Conservation (phyloP, 805 yeast species). For the Saccharomycopsis sp. region DNA sequence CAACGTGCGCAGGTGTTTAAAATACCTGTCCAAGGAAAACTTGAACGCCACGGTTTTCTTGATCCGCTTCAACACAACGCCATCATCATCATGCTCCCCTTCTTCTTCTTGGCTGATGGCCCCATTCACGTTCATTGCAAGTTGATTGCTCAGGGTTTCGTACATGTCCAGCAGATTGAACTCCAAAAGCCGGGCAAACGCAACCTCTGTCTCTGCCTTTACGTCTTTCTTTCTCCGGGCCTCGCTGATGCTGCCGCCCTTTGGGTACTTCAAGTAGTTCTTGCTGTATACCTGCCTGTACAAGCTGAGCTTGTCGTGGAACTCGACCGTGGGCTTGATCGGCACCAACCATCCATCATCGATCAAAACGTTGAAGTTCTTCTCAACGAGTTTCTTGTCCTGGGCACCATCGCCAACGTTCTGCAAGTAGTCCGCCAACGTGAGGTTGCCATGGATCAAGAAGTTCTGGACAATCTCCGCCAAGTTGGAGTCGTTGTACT, state of each 20-base stretch:
- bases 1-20: conserved; percentile 54
- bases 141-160: conserved; percentile 27
- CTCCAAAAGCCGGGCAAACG: conserved; percentile 31
- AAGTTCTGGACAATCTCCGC: conserved; percentile 63
- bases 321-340: conserved; percentile 27
- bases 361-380: conserved; percentile 37
- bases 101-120: neutral
- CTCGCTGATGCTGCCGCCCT: conserved; percentile 38
- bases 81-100: neutral
- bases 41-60: conserved; percentile 44
- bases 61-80: conserved; percentile 38
- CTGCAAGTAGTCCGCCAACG: conserved; percentile 40
- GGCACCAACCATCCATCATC: conserved; percentile 44
- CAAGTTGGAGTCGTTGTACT: conserved; percentile 32
- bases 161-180: conserved; percentile 25
- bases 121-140: conserved; percentile 21
- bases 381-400: conserved; percentile 26
- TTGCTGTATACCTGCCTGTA: conserved; percentile 32
- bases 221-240: conserved; percentile 52
- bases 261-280: conserved; percentile 33
- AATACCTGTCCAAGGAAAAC: conserved; percentile 56
- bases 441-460: conserved; percentile 59
- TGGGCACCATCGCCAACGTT: conserved; percentile 23
- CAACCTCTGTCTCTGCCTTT: conserved; percentile 37
- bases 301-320: conserved; percentile 27